Evolutionary conservation across 2,329 filamentous ascomycete genomes (phyloP), one percentile per base, ranked within the genome.

Genomic region (Uncinocarpus reesii): DNA sequence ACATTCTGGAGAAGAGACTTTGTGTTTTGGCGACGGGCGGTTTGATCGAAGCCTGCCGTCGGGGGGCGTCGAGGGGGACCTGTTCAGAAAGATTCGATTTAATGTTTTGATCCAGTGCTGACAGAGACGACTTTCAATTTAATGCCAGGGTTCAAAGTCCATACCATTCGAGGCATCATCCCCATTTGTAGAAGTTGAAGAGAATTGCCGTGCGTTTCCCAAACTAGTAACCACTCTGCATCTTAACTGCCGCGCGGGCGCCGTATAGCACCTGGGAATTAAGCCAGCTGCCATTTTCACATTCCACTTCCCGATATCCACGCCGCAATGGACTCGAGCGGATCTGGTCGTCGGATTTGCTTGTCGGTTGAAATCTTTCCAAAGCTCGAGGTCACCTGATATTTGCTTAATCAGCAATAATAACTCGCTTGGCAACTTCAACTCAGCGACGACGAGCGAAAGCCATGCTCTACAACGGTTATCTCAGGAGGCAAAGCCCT

Each of bases 11-110:
- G 29, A 21, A 31, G 37, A 21, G 37, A 15, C 13, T 37, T 42
- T 13, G 21, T 48, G 38, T 43, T 35, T 23, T 48, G 37, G 8
- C 46, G 46, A 38, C 46, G 46, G 11, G 38, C 28, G 28, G 29
- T 8, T 23, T 38, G 46, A 23, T 48, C 46, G 13, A 48, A 42
- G 38, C 24, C 21, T 18, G 45, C 11, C 6, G 41, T 41, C 11
- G 18, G 23, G n/a, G 31, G 38, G 2, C 3, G 37, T 28, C 15
- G 18, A 7, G 38, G 38, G 23, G 46, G 21, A 13, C 7, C 45
- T 47, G 24, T 38, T 13, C 20, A 7, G 38, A n/a, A 13, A 16
- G 4, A 31, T 16, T 1, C 18, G 3, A 20, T 5, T 43, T n/a
- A 32, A 34, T 42, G 4, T 7, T 26, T 15, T 15, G 8, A 15